Percentiles rank a stretch among this genome's conserved stretches.
These are phyloP conservation scores for Cymbopogon flexuosus DNA, from an alignment of 202 grass and related monocot species.

Conservation along the genomic window DNA sequence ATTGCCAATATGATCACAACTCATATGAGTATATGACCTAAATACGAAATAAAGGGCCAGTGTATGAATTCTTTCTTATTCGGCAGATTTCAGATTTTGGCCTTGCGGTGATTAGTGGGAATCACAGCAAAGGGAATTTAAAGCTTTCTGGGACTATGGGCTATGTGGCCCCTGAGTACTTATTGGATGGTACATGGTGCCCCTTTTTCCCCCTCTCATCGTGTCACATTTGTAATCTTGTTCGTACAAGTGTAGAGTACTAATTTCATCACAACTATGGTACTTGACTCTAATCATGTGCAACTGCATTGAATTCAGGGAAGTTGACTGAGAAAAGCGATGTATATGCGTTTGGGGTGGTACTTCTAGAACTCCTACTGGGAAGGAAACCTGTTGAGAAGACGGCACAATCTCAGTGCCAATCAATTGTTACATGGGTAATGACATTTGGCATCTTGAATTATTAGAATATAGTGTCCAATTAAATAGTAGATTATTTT, in stretches of 20 bases:
- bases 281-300: constrained; percentile 15
- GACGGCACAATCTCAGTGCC: constrained; percentile 61
- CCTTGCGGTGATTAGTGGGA: constrained; percentile 64
- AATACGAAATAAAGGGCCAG: not conserved
- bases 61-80: not conserved
- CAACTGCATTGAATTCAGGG: constrained; percentile 41
- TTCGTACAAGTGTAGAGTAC: not conserved
- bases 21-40: not conserved
- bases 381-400: constrained; percentile 89
- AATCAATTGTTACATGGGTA: constrained; percentile 94
- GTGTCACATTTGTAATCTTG: not conserved
- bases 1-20: constrained; percentile 15
- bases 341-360: constrained; percentile 91
- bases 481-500: not conserved
- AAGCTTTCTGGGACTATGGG: constrained; percentile 75
- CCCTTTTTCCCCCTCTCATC: not conserved
- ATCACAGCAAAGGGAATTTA: constrained; percentile 64
- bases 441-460: not conserved
- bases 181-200: constrained; percentile 61
- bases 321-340: constrained; percentile 98
- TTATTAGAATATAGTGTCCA: not conserved
- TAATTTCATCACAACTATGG: not conserved
- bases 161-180: constrained; percentile 89
- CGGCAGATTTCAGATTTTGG: constrained; percentile 94
- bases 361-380: constrained; percentile 90